Percentiles rank a stretch among this genome's conserved stretches.
phyloP scores from a whole-genome alignment of 139 green algal genomes.

The Prasinococcaceae sp. region DNA sequence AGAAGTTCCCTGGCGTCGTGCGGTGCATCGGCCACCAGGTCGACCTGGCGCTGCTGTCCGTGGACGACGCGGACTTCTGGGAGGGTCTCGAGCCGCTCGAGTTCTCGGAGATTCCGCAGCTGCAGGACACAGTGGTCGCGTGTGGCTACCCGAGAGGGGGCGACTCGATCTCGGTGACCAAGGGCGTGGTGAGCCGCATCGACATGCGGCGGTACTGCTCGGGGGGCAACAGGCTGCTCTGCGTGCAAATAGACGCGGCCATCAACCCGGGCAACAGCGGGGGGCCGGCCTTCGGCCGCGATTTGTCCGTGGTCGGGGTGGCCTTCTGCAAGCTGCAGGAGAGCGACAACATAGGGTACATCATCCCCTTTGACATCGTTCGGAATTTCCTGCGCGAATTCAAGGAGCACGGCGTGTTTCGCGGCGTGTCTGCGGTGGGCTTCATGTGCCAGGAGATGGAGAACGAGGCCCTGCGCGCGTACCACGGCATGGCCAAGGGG shows the following conservation, averaged over 20 bases:
- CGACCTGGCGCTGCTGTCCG: constrained; percentile 70
- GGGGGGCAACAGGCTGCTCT: constrained; percentile 43
- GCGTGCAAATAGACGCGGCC: constrained; percentile 37
- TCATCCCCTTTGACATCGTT: neutral
- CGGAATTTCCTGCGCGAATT: neutral
- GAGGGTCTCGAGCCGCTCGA: constrained; percentile 41
- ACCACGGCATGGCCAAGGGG: constrained; percentile 29
- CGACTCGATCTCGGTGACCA: constrained; percentile 64
- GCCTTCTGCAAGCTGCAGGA: neutral
- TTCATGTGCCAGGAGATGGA: constrained; percentile 43
- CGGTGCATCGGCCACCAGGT: constrained; percentile 69
- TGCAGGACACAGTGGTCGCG: constrained; percentile 67
- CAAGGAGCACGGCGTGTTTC: neutral
- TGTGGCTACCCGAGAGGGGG: constrained; percentile 59
- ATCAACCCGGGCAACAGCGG: constrained; percentile 57
- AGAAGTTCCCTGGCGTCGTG: constrained; percentile 64
- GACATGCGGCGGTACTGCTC: constrained; percentile 52
- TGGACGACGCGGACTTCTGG: constrained; percentile 73
- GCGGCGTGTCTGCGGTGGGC: constrained; percentile 3
- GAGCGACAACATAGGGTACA: neutral
- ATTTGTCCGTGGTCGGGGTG: neutral
- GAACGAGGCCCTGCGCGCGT: constrained; percentile 33
- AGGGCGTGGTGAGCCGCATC: constrained; percentile 56
- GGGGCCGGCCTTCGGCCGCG: constrained; percentile 54
- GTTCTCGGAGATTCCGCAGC: constrained; percentile 50